Conservation (phyloP, 2,329 filamentous ascomycete genomes). For the Elsinoe necatrix region DNA sequence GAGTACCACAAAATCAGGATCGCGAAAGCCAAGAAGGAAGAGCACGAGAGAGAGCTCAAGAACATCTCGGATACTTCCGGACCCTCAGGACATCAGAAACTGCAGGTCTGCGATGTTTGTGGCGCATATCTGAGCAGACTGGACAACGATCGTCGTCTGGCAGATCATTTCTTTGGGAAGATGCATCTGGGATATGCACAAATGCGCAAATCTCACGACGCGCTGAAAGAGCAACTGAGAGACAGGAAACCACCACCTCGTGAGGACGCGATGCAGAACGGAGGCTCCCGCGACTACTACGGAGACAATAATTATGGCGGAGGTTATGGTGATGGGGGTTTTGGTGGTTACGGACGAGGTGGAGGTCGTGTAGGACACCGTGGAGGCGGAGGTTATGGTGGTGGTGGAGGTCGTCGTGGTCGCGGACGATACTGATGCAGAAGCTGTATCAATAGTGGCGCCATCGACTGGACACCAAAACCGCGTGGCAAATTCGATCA, state of each 20-base stretch:
- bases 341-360: constrained; percentile 28
- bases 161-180: constrained; percentile 98
- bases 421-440: not conserved
- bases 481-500: not conserved
- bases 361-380: constrained; percentile 39
- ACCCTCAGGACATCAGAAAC: constrained; percentile 89
- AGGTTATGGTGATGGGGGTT: constrained; percentile 35
- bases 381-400: constrained; percentile 34
- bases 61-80: constrained; percentile 84
- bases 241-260: constrained; percentile 55
- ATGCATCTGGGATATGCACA: constrained; percentile 98
- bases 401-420: constrained; percentile 17
- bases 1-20: constrained; percentile 81
- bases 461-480: not conserved
- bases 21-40: constrained; percentile 70
- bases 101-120: constrained; percentile 97
- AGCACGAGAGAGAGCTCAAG: constrained; percentile 81
- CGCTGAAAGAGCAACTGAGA: constrained; percentile 79
- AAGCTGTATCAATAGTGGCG: not conserved
- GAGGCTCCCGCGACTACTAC: constrained; percentile 34
- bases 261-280: constrained; percentile 35
- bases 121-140: constrained; percentile 86
- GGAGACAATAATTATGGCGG: constrained; percentile 36
- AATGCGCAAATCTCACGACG: constrained; percentile 89
- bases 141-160: constrained; percentile 87